These are phyloP conservation scores for Chytriomyces confervae DNA, from an alignment of 192 early-diverging fungal species.

Conservation along the genomic window DNA sequence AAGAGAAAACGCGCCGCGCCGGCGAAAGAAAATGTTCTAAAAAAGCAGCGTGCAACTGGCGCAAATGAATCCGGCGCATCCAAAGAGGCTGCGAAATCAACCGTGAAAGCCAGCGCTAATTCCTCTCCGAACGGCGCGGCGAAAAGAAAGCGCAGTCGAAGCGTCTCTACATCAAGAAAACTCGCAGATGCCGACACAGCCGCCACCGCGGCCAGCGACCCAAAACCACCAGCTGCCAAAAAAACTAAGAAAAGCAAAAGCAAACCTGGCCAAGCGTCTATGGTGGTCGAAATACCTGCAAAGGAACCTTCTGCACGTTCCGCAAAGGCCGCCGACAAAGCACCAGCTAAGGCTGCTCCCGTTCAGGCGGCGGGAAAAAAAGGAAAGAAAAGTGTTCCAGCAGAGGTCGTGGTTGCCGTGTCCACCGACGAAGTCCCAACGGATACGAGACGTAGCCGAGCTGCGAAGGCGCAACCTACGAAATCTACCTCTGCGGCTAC, in stretches of 20 bases:
- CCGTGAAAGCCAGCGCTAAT: background rate
- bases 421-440: too few species aligned
- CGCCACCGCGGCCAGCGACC: background rate
- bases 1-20: background rate
- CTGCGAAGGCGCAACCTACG: too few species aligned
- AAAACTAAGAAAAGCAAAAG: background rate
- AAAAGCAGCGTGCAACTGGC: background rate
- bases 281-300: background rate
- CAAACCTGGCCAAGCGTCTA: background rate
- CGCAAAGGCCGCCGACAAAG: background rate
- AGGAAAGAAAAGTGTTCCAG: too few species aligned
- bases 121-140: background rate
- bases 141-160: background rate
- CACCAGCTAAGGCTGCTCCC: background rate
- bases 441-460: too few species aligned
- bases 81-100: background rate
- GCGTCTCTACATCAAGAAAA: background rate
- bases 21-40: background rate
- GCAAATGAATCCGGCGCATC: background rate
- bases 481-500: too few species aligned
- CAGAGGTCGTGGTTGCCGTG: too few species aligned
- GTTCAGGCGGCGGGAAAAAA: too few species aligned
- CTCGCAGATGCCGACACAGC: slow-evolving; percentile 5
- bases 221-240: background rate
- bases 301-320: background rate